Percentiles rank a stretch among this genome's conserved stretches.
These are phyloP conservation scores for Letharia columbiana DNA, from an alignment of 495 filamentous ascomycete species.

Conservation along the genomic window DNA sequence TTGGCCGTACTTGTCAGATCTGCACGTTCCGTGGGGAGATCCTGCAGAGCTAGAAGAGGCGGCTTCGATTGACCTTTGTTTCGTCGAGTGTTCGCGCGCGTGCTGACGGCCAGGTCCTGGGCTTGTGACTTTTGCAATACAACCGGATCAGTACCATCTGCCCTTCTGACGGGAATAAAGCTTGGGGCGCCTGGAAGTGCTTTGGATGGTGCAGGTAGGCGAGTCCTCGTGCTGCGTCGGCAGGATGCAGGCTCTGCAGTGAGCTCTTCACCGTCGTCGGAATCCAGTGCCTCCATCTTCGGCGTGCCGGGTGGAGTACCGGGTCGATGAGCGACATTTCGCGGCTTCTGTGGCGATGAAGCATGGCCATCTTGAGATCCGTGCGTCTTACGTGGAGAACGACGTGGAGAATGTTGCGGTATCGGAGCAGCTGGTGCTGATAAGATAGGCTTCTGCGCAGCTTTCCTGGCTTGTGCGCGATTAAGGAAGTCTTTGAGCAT, in stretches of 20 bases:
- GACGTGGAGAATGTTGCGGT: slow-evolving; percentile 32
- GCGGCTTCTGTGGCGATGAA: slow-evolving; percentile 40
- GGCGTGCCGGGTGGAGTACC: slow-evolving; percentile 17
- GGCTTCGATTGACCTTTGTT: slow-evolving; percentile 48
- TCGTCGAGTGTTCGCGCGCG: slow-evolving; percentile 47
- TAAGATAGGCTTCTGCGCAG: slow-evolving; percentile 36
- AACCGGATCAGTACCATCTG: slow-evolving; percentile 48
- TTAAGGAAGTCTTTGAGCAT: slow-evolving; percentile 54
- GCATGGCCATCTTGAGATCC: slow-evolving; percentile 48
- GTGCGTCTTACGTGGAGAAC: slow-evolving; percentile 40
- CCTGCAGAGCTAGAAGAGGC: slow-evolving; percentile 40
- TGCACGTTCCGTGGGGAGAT: slow-evolving; percentile 27
- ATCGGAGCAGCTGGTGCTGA: slow-evolving; percentile 22
- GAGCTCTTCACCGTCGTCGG: slow-evolving; percentile 23
- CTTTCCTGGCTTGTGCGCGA: slow-evolving; percentile 51
- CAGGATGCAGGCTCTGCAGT: slow-evolving; percentile 23
- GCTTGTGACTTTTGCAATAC: slow-evolving; percentile 49
- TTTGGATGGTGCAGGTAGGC: slow-evolving; percentile 28
- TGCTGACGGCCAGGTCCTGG: slow-evolving; percentile 47
- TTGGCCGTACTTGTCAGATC: not conserved
- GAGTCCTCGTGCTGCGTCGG: slow-evolving; percentile 40
- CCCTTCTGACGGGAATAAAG: slow-evolving; percentile 48
- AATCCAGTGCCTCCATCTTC: slow-evolving; percentile 18
- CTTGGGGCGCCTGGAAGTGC: slow-evolving; percentile 32
- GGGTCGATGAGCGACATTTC: slow-evolving; percentile 30